phyloP scores from a whole-genome alignment of 257 asterid species.

The Rauvolfia tetraphylla region DNA sequence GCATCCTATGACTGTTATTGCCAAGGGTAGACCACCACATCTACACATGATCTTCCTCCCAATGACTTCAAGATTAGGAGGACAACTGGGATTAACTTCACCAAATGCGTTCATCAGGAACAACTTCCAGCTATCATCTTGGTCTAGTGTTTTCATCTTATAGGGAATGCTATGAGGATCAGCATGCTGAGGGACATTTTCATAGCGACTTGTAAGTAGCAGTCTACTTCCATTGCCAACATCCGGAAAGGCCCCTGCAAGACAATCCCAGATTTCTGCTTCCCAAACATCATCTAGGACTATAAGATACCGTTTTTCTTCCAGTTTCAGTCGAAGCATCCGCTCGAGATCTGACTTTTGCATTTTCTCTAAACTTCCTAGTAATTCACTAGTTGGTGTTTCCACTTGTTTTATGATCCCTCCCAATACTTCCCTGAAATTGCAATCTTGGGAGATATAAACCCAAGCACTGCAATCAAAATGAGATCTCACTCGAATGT shows the following conservation, averaged over 20 bases:
- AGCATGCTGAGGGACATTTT: neutral
- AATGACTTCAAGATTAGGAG: neutral
- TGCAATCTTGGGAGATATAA: neutral
- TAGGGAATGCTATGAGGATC: neutral
- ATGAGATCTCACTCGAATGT: neutral
- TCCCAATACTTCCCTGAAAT: neutral
- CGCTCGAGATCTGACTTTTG: neutral
- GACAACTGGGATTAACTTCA: conserved; percentile 1
- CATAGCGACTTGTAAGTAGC: conserved; percentile 18
- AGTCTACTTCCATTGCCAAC: conserved; percentile 10
- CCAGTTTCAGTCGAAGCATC: neutral
- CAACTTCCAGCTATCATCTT: conserved; percentile 11
- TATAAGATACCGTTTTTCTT: conserved; percentile 5
- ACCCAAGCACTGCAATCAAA: conserved; percentile 2
- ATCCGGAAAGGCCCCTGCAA: conserved; percentile 14
- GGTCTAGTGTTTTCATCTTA: neutral
- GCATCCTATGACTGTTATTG: conserved; percentile 30
- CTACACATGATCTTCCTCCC: neutral
- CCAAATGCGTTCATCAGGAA: conserved; percentile 14
- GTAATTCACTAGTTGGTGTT: neutral
- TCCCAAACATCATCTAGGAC: conserved; percentile 24
- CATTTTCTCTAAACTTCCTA: neutral
- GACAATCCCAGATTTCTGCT: neutral
- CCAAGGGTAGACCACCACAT: conserved; percentile 16
- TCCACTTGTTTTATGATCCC: conserved; percentile 1